These are phyloP conservation scores for Pseudopithomyces chartarum DNA, from an alignment of 2,329 filamentous ascomycete species.

Conservation along the genomic window DNA sequence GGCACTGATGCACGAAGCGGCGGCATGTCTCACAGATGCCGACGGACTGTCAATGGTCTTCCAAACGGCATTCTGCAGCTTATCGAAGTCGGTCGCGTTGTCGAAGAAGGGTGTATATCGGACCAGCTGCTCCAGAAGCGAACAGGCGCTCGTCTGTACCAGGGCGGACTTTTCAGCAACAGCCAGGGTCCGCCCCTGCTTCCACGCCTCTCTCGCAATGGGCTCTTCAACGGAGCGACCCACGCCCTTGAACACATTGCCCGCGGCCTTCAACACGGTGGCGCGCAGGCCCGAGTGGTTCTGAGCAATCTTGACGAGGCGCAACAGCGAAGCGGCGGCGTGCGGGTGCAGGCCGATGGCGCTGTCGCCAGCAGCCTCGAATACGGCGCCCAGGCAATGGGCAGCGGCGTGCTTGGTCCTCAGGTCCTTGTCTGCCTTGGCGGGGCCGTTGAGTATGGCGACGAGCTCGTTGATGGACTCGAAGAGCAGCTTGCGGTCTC, in stretches of 20 bases:
- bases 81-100: slow-evolving; percentile 88
- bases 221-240: slow-evolving; percentile 79
- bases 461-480: slow-evolving; percentile 92
- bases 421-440: slow-evolving; percentile 77
- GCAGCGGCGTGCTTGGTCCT: slow-evolving; percentile 86
- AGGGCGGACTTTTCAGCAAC: slow-evolving; percentile 80
- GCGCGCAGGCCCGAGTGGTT: slow-evolving; percentile 82
- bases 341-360: slow-evolving; percentile 82
- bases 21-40: slow-evolving; percentile 78
- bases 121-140: slow-evolving; percentile 75
- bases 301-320: slow-evolving; percentile 77
- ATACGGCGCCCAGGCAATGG: slow-evolving; percentile 85
- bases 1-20: slow-evolving; percentile 82
- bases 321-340: slow-evolving; percentile 72
- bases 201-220: slow-evolving; percentile 90
- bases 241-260: slow-evolving; percentile 77
- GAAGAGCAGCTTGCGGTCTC: slow-evolving; percentile 89
- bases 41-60: slow-evolving; percentile 84
- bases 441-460: slow-evolving; percentile 68
- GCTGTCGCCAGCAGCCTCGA: slow-evolving; percentile 90
- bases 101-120: slow-evolving; percentile 80
- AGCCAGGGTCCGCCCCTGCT: slow-evolving; percentile 79
- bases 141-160: slow-evolving; percentile 78
- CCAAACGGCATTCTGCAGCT: slow-evolving; percentile 79
- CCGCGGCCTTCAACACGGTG: slow-evolving; percentile 74